Percentiles rank a stretch among this genome's conserved stretches.
Evolutionary conservation across 2,329 filamentous ascomycete genomes (phyloP).

Genomic region (Coniochaeta sp.): DNA sequence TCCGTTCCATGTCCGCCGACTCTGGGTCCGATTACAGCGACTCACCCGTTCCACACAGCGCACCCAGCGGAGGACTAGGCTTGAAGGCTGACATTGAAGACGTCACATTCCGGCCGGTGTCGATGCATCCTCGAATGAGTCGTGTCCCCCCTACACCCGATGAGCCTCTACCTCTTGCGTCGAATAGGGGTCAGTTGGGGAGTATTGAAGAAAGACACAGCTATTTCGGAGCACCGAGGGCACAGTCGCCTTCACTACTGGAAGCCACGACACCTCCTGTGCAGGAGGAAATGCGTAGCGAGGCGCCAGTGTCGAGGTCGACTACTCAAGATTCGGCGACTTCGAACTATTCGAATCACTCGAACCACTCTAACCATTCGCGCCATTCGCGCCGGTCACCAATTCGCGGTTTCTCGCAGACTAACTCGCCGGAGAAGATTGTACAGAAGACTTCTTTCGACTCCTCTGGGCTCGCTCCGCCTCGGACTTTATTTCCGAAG

Average conservation of each 20-base stretch:
- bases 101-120: conserved; percentile 54
- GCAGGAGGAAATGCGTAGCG: conserved; percentile 1
- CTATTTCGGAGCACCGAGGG: conserved; percentile 46
- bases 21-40: conserved; percentile 41
- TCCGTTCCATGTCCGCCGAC: conserved; percentile 66
- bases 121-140: conserved; percentile 70
- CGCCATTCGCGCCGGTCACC: conserved; percentile 25
- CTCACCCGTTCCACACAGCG: conserved; percentile 16
- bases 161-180: conserved; percentile 32
- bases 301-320: conserved; percentile 9
- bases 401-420: conserved; percentile 20
- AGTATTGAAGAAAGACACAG: conserved; percentile 30
- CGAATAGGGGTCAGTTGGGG: conserved; percentile 17
- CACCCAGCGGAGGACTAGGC: conserved; percentile 34
- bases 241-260: conserved; percentile 50
- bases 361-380: conserved; percentile 5
- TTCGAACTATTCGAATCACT: background rate
- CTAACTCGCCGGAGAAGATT: conserved; percentile 36
- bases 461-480: conserved; percentile 42
- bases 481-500: conserved; percentile 39
- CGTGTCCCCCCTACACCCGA: conserved; percentile 47
- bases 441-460: conserved; percentile 39
- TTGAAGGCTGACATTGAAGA: conserved; percentile 52
- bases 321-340: conserved; percentile 23
- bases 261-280: conserved; percentile 21